These are phyloP conservation scores for Neonectria sp. DNA, from an alignment of 2,329 filamentous ascomycete genomes.

Conservation along the genomic window DNA sequence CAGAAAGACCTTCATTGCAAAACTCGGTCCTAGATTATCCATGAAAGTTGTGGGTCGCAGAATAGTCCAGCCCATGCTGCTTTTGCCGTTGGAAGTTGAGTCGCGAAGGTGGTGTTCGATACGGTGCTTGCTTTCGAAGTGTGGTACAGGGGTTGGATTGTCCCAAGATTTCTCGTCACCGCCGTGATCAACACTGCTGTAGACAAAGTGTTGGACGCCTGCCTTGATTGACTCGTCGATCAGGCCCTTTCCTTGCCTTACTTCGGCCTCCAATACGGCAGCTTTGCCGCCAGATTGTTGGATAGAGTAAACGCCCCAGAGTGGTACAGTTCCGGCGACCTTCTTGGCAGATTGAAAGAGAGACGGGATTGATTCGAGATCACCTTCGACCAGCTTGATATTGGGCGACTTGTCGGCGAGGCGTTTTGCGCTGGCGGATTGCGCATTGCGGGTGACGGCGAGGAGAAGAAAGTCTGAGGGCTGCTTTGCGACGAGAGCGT, in stretches of 20 bases:
- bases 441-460: too few relatives aligned
- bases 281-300: slow-evolving; percentile 26
- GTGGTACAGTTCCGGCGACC: background rate
- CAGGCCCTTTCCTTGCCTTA: slow-evolving; percentile 34
- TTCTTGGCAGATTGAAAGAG: slow-evolving; percentile 31
- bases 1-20: background rate
- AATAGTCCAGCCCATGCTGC: background rate
- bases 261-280: slow-evolving; percentile 20
- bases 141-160: slow-evolving; percentile 43
- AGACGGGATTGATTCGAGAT: too few relatives aligned
- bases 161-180: slow-evolving; percentile 43
- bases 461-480: too few relatives aligned
- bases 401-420: too few relatives aligned
- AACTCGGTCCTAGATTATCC: background rate
- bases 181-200: slow-evolving; percentile 46
- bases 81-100: slow-evolving; percentile 16
- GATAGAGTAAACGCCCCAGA: slow-evolving; percentile 29
- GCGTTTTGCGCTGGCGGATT: too few relatives aligned
- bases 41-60: background rate
- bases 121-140: slow-evolving; percentile 36
- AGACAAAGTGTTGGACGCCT: slow-evolving; percentile 48
- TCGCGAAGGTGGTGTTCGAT: slow-evolving; percentile 35
- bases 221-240: slow-evolving; percentile 32
- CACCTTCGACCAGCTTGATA: too few relatives aligned
- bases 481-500: too few relatives aligned